Percentiles rank a stretch among this genome's conserved stretches.
These are phyloP conservation scores for Aspergillus indologenus DNA, from an alignment of 495 filamentous ascomycete species.

Conservation along the genomic window DNA sequence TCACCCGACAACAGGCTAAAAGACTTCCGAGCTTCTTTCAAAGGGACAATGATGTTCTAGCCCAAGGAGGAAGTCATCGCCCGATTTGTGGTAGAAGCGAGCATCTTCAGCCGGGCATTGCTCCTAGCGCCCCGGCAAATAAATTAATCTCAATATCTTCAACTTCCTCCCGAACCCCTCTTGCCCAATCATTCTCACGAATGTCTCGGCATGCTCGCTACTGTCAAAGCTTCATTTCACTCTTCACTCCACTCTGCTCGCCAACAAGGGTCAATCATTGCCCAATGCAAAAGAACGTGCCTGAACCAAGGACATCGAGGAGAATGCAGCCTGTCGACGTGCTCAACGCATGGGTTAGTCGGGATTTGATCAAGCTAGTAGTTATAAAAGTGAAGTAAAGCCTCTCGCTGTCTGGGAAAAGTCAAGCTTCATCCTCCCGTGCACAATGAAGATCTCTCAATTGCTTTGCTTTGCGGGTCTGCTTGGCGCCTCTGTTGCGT, in stretches of 20 bases:
- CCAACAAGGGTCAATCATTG: slow-evolving; percentile 1
- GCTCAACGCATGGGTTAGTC: not conserved
- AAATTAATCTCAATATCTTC: slow-evolving; percentile 1
- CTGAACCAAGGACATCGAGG: not conserved
- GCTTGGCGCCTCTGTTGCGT: not conserved
- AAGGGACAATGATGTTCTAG: not conserved
- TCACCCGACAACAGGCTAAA: too few relatives aligned
- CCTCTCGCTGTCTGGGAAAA: not conserved
- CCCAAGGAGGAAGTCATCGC: slow-evolving; percentile 3
- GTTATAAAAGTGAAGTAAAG: not conserved
- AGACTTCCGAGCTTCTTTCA: too few relatives aligned
- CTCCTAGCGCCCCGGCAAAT: not conserved
- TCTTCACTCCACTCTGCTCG: not conserved
- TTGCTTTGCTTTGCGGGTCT: not conserved
- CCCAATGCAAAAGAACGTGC: not conserved
- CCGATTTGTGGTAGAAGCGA: not conserved
- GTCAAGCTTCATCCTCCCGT: not conserved
- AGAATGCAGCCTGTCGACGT: not conserved
- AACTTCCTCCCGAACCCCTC: not conserved
- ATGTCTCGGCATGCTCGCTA: not conserved
- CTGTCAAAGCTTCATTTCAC: not conserved
- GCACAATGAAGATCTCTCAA: not conserved
- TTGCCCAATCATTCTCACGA: not conserved
- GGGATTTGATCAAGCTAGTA: not conserved
- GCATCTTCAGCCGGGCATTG: not conserved